Evolutionary conservation across 2,329 filamentous ascomycete species (phyloP).

Genomic region (Sarocladiaceae sp.): DNA sequence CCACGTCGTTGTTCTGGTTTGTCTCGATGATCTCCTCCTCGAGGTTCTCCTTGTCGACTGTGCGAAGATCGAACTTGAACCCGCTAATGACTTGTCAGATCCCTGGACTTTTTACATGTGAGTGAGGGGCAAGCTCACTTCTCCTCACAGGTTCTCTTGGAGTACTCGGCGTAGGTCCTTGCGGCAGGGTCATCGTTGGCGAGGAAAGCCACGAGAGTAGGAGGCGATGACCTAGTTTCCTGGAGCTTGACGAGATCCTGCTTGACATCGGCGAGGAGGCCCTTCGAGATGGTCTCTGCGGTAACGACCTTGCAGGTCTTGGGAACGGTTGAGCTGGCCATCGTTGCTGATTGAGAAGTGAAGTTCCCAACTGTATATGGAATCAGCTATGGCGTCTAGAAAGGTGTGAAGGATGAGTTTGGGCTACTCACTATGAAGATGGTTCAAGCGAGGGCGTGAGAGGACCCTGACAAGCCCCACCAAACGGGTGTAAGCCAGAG

Average conservation of each 20-base stretch:
- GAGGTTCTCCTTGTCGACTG: slow-evolving; percentile 79
- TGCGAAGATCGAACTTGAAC: slow-evolving; percentile 82
- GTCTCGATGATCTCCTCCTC: slow-evolving; percentile 85
- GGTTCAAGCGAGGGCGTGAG: background rate
- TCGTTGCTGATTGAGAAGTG: slow-evolving; percentile 20
- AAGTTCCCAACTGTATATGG: background rate
- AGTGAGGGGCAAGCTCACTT: slow-evolving; percentile 63
- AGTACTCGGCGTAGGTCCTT: slow-evolving; percentile 94
- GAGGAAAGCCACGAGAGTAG: slow-evolving; percentile 84
- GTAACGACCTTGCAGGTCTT: slow-evolving; percentile 91
- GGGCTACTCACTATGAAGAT: background rate
- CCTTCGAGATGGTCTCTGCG: slow-evolving; percentile 81
- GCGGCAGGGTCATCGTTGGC: slow-evolving; percentile 90
- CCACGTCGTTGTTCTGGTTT: slow-evolving; percentile 72
- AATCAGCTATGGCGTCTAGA: background rate
- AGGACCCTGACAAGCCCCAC: slow-evolving; percentile 9
- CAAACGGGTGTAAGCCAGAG: slow-evolving; percentile 5
- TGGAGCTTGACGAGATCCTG: slow-evolving; percentile 69
- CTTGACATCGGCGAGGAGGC: slow-evolving; percentile 72
- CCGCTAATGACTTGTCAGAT: slow-evolving; percentile 51
- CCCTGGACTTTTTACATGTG: background rate
- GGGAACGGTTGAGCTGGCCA: slow-evolving; percentile 28
- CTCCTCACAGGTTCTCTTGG: slow-evolving; percentile 90
- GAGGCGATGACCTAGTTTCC: slow-evolving; percentile 49
- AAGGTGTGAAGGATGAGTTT: background rate